Conservation (phyloP, 805 yeast species). For the Lachancea nothofagi region DNA sequence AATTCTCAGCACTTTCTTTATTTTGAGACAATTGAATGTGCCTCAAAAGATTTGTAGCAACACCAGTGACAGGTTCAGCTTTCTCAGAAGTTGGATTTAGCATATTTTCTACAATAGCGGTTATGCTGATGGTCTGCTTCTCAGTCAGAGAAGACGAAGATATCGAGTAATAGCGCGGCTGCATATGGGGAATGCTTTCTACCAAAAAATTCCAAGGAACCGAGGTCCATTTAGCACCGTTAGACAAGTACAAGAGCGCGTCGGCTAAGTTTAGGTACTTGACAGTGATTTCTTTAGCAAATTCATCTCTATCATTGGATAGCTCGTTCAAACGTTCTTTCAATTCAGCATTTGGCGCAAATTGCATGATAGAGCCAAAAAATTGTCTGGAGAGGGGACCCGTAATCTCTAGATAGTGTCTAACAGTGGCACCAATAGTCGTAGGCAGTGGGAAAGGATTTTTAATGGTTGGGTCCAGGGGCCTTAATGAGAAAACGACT, state of each 20-base stretch:
- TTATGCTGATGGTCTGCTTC: conserved; percentile 69
- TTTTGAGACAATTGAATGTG: conserved; percentile 60
- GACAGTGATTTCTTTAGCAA: conserved; percentile 58
- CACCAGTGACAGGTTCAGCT: conserved; percentile 50
- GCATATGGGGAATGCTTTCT: conserved; percentile 75
- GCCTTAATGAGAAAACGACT: conserved; percentile 54
- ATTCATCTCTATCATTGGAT: conserved; percentile 62
- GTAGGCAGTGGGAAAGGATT: conserved; percentile 73
- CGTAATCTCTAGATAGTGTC: conserved; percentile 83
- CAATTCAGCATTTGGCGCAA: conserved; percentile 64
- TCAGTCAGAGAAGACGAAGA: conserved; percentile 82
- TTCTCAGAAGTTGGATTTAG: conserved; percentile 27
- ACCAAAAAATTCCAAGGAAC: conserved; percentile 83
- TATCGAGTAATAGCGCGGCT: conserved; percentile 94
- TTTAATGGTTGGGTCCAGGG: conserved; percentile 63
- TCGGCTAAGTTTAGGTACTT: conserved; percentile 72
- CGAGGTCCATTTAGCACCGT: conserved; percentile 59
- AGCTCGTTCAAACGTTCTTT: conserved; percentile 40
- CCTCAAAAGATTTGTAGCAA: conserved; percentile 81
- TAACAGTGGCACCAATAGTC: conserved; percentile 79
- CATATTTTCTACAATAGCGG: conserved; percentile 84
- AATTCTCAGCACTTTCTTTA: conserved; percentile 31
- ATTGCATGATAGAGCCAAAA: conserved; percentile 63
- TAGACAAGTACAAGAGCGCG: conserved; percentile 55
- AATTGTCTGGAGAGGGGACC: conserved; percentile 93